Conservation (phyloP, 257 asterid genomes). For the Handroanthus guayacan region DNA sequence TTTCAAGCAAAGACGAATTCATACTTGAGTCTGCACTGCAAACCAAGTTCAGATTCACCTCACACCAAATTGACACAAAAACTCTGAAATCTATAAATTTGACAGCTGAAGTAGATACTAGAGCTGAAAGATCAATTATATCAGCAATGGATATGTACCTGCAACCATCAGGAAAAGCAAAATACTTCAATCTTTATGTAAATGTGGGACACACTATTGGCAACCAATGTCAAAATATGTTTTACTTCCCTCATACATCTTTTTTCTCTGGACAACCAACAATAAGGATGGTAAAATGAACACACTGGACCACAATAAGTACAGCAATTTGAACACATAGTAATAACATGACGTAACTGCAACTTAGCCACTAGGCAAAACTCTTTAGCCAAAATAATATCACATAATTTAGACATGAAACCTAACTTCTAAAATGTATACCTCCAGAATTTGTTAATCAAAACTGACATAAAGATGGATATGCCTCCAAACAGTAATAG, state of each 20-base stretch:
- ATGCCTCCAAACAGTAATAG: constrained; percentile 19
- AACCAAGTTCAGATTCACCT: constrained; percentile 52
- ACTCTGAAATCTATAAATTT: constrained; percentile 75
- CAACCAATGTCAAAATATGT: constrained; percentile 9
- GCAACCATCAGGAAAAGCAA: constrained; percentile 38
- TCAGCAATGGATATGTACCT: constrained; percentile 91
- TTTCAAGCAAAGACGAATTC: constrained; percentile 43
- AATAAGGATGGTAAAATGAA: constrained; percentile 15
- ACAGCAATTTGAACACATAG: background rate
- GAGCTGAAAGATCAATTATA: constrained; percentile 67
- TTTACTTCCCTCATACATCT: background rate
- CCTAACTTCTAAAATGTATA: constrained; percentile 4
- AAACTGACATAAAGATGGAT: constrained; percentile 20
- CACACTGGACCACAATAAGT: background rate
- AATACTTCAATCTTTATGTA: constrained; percentile 17
- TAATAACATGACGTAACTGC: background rate
- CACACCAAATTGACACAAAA: constrained; percentile 78
- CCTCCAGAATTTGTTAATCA: background rate
- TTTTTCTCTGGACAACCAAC: background rate
- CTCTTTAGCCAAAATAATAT: background rate
- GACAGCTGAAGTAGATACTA: constrained; percentile 57
- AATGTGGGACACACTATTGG: background rate
- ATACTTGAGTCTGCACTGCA: constrained; percentile 48
- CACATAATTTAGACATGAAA: background rate
- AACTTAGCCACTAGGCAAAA: constrained; percentile 4